A percentile compares a stretch with the other conserved stretches of the same genome.
These are phyloP conservation scores for Penicillium flavigenum DNA, from an alignment of 495 filamentous ascomycete species.

Conservation along the genomic window DNA sequence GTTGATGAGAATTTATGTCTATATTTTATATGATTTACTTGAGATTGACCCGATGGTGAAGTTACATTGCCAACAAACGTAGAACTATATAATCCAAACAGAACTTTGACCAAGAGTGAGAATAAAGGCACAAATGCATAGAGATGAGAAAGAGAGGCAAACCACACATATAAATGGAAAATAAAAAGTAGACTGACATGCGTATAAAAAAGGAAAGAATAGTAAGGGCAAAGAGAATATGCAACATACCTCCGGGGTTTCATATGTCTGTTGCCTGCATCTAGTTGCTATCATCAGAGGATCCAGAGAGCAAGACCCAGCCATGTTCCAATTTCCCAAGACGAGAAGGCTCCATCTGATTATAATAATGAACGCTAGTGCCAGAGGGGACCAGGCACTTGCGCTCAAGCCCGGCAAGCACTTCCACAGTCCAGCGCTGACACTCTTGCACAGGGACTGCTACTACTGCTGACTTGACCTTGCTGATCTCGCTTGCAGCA, in stretches of 20 bases:
- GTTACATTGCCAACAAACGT: too few species aligned
- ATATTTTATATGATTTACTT: neutral
- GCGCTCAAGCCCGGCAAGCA: neutral
- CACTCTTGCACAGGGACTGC: neutral
- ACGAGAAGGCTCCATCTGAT: neutral
- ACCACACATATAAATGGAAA: too few species aligned
- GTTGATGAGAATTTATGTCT: neutral
- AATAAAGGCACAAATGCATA: too few species aligned
- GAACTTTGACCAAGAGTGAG: too few species aligned
- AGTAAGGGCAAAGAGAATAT: neutral
- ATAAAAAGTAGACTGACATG: neutral
- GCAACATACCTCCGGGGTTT: neutral
- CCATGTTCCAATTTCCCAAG: neutral
- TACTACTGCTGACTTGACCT: neutral
- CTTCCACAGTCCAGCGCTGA: neutral
- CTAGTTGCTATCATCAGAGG: neutral
- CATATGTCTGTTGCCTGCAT: neutral
- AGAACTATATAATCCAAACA: too few species aligned
- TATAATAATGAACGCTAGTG: neutral
- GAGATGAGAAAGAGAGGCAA: too few species aligned
- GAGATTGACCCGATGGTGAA: neutral
- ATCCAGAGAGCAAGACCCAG: neutral
- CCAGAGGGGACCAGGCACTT: neutral
- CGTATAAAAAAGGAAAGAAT: neutral
- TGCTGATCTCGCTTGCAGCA: neutral